Evolutionary conservation across 2,329 filamentous ascomycete species (phyloP).

Genomic region (Pseudofabraea citricarpa): DNA sequence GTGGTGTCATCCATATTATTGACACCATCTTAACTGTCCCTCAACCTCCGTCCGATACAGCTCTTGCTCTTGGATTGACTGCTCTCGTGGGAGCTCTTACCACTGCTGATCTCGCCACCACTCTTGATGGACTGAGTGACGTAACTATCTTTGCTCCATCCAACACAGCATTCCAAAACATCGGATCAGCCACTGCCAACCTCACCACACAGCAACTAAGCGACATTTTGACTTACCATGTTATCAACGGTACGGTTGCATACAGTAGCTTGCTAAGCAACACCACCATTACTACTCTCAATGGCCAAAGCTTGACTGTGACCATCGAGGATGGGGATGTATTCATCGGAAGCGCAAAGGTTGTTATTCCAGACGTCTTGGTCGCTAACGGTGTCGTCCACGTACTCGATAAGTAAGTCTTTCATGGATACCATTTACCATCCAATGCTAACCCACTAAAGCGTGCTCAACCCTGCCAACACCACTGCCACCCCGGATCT

Average conservation of each 20-base stretch:
- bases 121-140: slow-evolving; percentile 38
- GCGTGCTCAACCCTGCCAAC: slow-evolving; percentile 51
- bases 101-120: slow-evolving; percentile 23
- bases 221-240: slow-evolving; percentile 28
- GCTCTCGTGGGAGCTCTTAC: slow-evolving; percentile 28
- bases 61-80: slow-evolving; percentile 29
- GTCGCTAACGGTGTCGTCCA: slow-evolving; percentile 30
- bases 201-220: slow-evolving; percentile 18
- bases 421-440: slow-evolving; percentile 1
- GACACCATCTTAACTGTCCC: slow-evolving; percentile 45
- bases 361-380: slow-evolving; percentile 30
- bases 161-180: slow-evolving; percentile 27
- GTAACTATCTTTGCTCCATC: slow-evolving; percentile 41
- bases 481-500: slow-evolving; percentile 36
- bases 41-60: slow-evolving; percentile 27
- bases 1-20: slow-evolving; percentile 45
- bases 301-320: slow-evolving; percentile 24
- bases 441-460: slow-evolving; percentile 13
- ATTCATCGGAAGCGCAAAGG: slow-evolving; percentile 34
- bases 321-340: slow-evolving; percentile 26
- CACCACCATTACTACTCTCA: slow-evolving; percentile 21
- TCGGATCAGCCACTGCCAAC: slow-evolving; percentile 22
- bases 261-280: slow-evolving; percentile 24
- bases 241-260: slow-evolving; percentile 23
- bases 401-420: slow-evolving; percentile 38